Base-by-base conservation (phyloP, 2,329 filamentous ascomycete species). In the Colletotrichum plurivorum region DNA sequence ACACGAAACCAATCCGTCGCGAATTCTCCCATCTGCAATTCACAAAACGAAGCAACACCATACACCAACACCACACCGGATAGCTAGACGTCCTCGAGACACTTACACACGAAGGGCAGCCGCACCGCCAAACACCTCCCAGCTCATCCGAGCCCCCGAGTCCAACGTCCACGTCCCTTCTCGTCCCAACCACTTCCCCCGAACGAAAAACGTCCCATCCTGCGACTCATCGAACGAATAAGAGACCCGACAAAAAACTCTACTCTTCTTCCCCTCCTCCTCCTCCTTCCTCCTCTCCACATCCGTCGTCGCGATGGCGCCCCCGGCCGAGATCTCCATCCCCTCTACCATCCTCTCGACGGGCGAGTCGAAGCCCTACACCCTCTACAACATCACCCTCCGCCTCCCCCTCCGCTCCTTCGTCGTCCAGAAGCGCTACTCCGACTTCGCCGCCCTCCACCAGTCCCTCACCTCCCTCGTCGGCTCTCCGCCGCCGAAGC, bases 371-470 rank as follows among this genome's bases (percentile, higher is more conserved):
- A 93, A 94, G 75, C 86, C 91, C 0, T 94, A 90, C 79, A 95
- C 93, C 0, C 87, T 92, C 72, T 95, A 95, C 84, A 93, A 93
- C 78, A 91, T 95, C 79, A 90, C 89, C 22, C 85, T 96, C 68
- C 90, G 92, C 58, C 89, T 94, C 1, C 93, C 93, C 0, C 87
- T 95, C 15, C 90, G 92, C 55, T 92, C 92, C 5, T 93, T 92
- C 74, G 91, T 92, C 72, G 85, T 94, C 5, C 89, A 91, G 75
- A 95, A 95, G 80, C 92, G 93, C 75, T 97, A 95, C 84, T 94
- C 91, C 61, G 93, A 96, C 77, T 96, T 96, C 76, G 83, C 84
- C 63, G 78, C 84, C 54, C 89, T 97, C 16, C 89, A 96, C 81
- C 79, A 83, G 36, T 81, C 87, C 4, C 86, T 97, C 9, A 84